Base-by-base conservation (phyloP, 2,329 filamentous ascomycete genomes). In the Alternaria angustiovoidea region DNA sequence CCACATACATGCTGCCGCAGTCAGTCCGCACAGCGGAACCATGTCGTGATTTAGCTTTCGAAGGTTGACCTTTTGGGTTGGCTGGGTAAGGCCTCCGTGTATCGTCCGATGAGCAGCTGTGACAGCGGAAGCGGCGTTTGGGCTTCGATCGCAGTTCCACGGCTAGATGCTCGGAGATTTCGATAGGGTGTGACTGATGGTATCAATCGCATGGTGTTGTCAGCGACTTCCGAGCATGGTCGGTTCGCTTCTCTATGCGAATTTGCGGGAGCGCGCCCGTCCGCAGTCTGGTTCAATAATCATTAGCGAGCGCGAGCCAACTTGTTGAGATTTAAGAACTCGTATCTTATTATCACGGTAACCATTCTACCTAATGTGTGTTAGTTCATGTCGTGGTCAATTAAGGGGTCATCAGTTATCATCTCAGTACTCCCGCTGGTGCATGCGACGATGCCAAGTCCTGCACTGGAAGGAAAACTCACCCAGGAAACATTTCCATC, bases 361-460 rank as follows among this genome's bases (percentile, higher is more conserved):
- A 16, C 32, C 18, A 18, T 44, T 7, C 34, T 32, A 54, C 38
- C 34, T 34, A 24, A 34, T 43, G 26, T 22, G 30, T 38, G 22
- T 48, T 34, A 56, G 44, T 51, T 49, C 30, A 36, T 47, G 20
- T 49, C 8, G 32, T 24, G 46, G 32, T 36, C 18, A 30, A 20
- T 49, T 16, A 16, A 14, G 30, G 20, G 46, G 12, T 36, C 30
- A 47, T 44, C 49, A 53, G 49, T 30, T 28, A 20, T 43, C 26
- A 32, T 22, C 39, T 16, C 49, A 28, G 36, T 46, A 28, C 32
- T 46, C 26, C 52, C 22, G 41, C 14, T n/a, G 24, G 38, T 22
- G 42, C 32, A 44, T 46, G 41, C 44, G 20, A 36, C 12, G 5
- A 8, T 46, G 57, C 57, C 52, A 56, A 59, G 57, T 16, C 32